phyloP scores from a whole-genome alignment of 75 land plant species.

The Picea glauca region DNA sequence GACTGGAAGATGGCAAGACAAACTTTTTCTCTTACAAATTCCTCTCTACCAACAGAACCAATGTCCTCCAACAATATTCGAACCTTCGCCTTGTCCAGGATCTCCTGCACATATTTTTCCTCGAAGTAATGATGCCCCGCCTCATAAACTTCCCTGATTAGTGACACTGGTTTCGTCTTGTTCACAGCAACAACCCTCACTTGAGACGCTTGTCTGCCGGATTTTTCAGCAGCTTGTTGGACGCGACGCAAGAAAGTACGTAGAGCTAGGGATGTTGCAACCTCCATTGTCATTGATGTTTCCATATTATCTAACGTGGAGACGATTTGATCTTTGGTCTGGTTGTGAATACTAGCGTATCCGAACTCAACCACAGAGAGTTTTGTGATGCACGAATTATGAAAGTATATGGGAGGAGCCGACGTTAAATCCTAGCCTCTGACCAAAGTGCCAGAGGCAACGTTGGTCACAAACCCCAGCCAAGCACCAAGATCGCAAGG shows the following conservation, averaged over 20 bases:
- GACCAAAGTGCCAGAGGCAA: too few species aligned
- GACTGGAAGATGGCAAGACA: too few species aligned
- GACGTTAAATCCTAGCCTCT: too few species aligned
- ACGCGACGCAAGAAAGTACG: slow-evolving; percentile 37
- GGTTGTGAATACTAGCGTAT: neutral
- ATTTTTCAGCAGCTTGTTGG: slow-evolving; percentile 48
- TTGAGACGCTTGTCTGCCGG: slow-evolving; percentile 24
- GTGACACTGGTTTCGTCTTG: slow-evolving; percentile 76
- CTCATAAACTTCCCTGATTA: slow-evolving; percentile 70
- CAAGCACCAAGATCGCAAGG: too few species aligned
- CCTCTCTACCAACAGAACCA: too few species aligned
- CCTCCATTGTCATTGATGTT: too few species aligned
- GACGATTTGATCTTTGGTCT: neutral
- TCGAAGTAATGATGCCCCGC: slow-evolving; percentile 85
- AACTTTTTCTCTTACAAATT: too few species aligned
- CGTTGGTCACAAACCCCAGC: too few species aligned
- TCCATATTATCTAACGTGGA: neutral
- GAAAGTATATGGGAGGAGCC: too few species aligned
- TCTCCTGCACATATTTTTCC: slow-evolving; percentile 91
- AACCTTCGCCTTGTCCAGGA: slow-evolving; percentile 66
- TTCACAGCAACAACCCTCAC: slow-evolving; percentile 74
- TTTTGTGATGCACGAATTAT: too few species aligned
- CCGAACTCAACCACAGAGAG: neutral
- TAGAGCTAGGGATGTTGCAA: slow-evolving; percentile 31
- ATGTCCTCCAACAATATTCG: too few species aligned